A percentile compares a stretch with the other conserved stretches of the same genome.
Evolutionary conservation across 768 basidiomycete species (phyloP).

Genomic region (Naematelia encephala): DNA sequence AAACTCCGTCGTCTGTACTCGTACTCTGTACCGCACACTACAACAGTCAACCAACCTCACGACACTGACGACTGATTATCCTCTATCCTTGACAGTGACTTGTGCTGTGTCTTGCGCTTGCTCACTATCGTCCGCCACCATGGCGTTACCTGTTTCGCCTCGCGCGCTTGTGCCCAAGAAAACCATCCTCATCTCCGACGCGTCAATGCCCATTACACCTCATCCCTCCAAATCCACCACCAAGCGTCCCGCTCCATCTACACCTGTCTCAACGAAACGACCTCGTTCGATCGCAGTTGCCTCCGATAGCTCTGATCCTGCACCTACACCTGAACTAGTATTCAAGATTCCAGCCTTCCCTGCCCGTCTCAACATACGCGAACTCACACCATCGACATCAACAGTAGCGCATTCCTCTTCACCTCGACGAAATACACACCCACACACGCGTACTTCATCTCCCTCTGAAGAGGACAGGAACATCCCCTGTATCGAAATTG

Average conservation of each 20-base stretch:
- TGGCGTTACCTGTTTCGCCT: neutral
- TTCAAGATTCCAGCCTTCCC: slow-evolving; percentile 32
- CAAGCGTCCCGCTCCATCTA: neutral
- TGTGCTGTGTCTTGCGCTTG: neutral
- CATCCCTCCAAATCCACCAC: neutral
- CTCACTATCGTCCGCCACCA: neutral
- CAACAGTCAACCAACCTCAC: too few species aligned
- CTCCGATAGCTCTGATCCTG: too few species aligned
- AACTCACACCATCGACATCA: slow-evolving; percentile 37
- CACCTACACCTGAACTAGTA: neutral
- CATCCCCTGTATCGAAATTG: slow-evolving; percentile 1
- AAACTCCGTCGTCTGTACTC: too few species aligned
- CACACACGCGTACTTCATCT: slow-evolving; percentile 17
- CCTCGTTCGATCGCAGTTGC: too few species aligned
- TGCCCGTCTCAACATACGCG: slow-evolving; percentile 8
- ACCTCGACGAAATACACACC: too few species aligned
- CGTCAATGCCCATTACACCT: neutral
- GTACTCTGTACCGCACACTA: too few species aligned
- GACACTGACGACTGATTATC: too few species aligned
- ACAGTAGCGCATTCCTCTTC: slow-evolving; percentile 43
- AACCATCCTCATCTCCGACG: neutral
- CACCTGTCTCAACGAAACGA: neutral
- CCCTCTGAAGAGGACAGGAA: slow-evolving; percentile 10
- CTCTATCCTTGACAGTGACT: too few species aligned
- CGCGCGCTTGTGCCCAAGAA: neutral